These are phyloP conservation scores for Colletotrichum abscissum DNA, from an alignment of 2,329 filamentous ascomycete genomes.

Conservation along the genomic window DNA sequence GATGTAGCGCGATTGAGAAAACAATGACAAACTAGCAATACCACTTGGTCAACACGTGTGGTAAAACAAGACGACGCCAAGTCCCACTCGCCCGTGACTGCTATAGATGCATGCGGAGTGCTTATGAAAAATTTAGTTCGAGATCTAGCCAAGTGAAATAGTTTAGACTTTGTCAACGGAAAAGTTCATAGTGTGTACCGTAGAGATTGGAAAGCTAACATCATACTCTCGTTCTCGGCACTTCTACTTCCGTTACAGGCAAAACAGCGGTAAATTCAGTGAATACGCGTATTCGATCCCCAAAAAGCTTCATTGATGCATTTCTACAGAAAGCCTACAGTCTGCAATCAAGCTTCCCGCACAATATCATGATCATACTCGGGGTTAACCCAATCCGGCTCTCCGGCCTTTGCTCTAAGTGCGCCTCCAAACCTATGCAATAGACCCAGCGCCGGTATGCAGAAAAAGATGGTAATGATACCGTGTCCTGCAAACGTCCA, in stretches of 20 bases:
- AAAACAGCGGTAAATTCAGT: background rate
- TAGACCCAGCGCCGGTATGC: slow-evolving; percentile 48
- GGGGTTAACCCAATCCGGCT: slow-evolving; percentile 58
- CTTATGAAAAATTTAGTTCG: too few relatives aligned
- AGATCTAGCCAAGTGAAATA: too few relatives aligned
- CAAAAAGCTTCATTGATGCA: too few relatives aligned
- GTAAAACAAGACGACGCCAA: background rate
- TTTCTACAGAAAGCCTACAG: background rate
- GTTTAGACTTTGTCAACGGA: too few relatives aligned
- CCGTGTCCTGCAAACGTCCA: slow-evolving; percentile 63
- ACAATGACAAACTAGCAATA: background rate
- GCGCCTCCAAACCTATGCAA: slow-evolving; percentile 53
- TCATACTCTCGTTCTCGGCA: too few relatives aligned
- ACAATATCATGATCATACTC: slow-evolving; percentile 45
- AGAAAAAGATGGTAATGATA: slow-evolving; percentile 55
- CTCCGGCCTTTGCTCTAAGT: slow-evolving; percentile 48
- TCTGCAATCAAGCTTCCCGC: background rate
- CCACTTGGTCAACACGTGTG: background rate
- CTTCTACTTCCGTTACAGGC: too few relatives aligned
- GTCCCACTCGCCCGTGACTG: background rate
- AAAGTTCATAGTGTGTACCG: too few relatives aligned
- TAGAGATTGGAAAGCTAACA: too few relatives aligned
- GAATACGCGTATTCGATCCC: background rate
- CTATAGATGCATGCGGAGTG: background rate
- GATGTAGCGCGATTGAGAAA: background rate